A percentile compares a stretch with the other conserved stretches of the same genome.
Conservation (phyloP, 352 stramenopile genomes). For the Elongisporangium prolatum region DNA sequence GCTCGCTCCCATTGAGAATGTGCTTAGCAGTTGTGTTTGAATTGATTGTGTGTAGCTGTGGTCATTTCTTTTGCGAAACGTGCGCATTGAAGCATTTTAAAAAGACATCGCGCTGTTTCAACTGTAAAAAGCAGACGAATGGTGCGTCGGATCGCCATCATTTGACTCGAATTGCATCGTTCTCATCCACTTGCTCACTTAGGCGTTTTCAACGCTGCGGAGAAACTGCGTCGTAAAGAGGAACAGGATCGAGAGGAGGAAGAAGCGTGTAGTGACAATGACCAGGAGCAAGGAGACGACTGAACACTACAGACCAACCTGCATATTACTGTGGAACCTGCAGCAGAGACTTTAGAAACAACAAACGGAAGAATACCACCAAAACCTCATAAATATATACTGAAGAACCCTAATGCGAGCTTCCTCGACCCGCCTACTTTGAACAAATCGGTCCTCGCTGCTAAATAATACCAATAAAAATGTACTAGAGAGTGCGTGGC, state of each 20-base stretch:
- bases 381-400: not conserved
- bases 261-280: constrained; percentile 1
- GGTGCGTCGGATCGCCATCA: constrained; percentile 20
- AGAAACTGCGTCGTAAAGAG: constrained; percentile 66
- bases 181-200: no score
- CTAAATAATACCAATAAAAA: not conserved
- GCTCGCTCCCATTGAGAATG: no score
- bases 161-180: not conserved
- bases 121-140: constrained; percentile 94
- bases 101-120: constrained; percentile 87
- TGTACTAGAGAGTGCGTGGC: not conserved
- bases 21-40: not conserved
- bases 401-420: not conserved
- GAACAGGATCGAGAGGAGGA: constrained; percentile 22
- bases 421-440: no score
- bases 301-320: no score
- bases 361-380: no score
- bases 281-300: not conserved
- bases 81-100: constrained; percentile 89
- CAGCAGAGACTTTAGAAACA: no score
- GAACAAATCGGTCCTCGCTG: no score
- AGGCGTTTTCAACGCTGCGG: constrained; percentile 88
- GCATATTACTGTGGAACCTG: no score
- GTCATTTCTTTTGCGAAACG: constrained; percentile 95
- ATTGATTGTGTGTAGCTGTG: constrained; percentile 62